Percentiles rank a stretch among this genome's conserved stretches.
These are phyloP conservation scores for Crataegus laevigata DNA, from an alignment of 306 rosid species.

Conservation along the genomic window DNA sequence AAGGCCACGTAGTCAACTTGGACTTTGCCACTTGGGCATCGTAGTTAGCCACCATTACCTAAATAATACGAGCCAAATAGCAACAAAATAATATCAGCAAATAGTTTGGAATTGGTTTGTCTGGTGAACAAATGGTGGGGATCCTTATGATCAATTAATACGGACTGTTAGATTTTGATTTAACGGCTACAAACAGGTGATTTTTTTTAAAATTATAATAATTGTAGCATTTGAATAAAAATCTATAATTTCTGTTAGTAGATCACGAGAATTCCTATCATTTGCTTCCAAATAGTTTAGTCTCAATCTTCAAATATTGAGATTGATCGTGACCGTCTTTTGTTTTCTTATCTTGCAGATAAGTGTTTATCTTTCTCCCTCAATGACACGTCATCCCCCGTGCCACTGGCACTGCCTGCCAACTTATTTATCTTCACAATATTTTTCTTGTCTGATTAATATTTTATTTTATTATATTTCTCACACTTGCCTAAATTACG, in stretches of 20 bases:
- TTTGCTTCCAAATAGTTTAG: background rate
- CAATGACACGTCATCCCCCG: conserved; percentile 14
- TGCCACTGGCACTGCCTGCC: conserved; percentile 8
- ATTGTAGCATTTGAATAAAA: no score
- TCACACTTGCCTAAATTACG: background rate
- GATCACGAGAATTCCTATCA: no score
- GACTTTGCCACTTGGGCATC: conserved; percentile 30
- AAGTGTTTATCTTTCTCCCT: conserved; percentile 26
- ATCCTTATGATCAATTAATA: no score
- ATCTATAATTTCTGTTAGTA: no score
- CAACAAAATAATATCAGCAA: background rate
- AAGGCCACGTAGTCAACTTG: background rate
- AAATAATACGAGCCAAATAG: background rate
- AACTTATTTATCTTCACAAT: background rate
- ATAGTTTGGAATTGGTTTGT: no score
- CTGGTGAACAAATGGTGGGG: no score
- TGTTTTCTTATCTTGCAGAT: conserved; percentile 40
- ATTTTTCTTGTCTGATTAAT: background rate
- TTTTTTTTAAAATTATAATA: no score
- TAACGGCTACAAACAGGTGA: no score
- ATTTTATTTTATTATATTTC: background rate
- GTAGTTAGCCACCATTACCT: conserved; percentile 27
- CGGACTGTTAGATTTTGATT: no score
- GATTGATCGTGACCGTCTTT: background rate
- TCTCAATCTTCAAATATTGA: background rate